Evolutionary conservation across 2,329 filamentous ascomycete genomes (phyloP), one percentile per base, ranked within the genome.

Genomic region (Cladosporium sp.): DNA sequence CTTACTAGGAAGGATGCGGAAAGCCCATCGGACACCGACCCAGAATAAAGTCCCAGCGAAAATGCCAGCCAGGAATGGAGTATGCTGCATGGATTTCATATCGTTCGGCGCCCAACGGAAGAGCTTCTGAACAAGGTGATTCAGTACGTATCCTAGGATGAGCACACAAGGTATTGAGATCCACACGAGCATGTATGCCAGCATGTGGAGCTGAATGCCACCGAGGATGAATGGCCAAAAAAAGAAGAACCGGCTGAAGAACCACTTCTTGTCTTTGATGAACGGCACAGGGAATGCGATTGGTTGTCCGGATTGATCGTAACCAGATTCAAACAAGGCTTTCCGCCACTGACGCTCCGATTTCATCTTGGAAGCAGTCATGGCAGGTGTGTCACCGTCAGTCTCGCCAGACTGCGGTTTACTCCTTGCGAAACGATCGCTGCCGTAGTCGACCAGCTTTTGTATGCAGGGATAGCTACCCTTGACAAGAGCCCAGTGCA

Each of bases 401-500:
- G 57, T 58, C 43, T 64, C 57, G 2, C 59, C 63, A 43, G 63
- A 58, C 13, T 56, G 55, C 8, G 65, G 65, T 50, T 83, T 80
- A 28, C 91, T 96, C 72, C 90, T 86, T 35, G 87, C 89, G 66
- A 95, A 97, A 43, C 93, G 82, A 71, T 98, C 93, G 22, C 91
- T 85, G 43, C 93, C 95, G 68, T 96, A 96, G 74, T 98, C 93
- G 61, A 98, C 81, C 42, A 98, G 77, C 72, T 96, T 97, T 67
- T 95, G 84, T 58, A 98, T 87, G 68, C 91, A 96, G 9, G 84
- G 84, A 56, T 88, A 82, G 45, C 86, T 93, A 10, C 95, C 93
- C 72, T 95, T 95, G 34, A 98, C 93, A 43, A 98, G 75, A 1
- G 90, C 91, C 93, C 93, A 98, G 67, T 98, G 93, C 60, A 98